Percentiles rank a stretch among this genome's conserved stretches.
Conservation (phyloP, 2,329 filamentous ascomycete genomes). For the Claviceps quebecensis region DNA sequence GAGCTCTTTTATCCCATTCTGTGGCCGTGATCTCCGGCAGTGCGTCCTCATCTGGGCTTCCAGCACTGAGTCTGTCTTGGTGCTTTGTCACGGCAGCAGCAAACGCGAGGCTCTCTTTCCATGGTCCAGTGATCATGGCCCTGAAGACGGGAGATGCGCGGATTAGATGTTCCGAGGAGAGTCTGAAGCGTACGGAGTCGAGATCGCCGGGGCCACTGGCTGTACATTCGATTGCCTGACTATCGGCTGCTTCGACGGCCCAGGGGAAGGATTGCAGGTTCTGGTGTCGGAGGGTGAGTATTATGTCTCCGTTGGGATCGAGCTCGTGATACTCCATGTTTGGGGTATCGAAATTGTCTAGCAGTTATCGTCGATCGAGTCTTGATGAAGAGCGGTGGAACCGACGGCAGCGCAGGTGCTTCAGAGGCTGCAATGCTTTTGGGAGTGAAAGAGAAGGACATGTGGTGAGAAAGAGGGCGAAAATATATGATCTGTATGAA, state of each 20-base stretch:
- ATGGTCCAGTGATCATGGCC: constrained; percentile 5
- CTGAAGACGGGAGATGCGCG: constrained; percentile 16
- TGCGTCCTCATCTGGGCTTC: too few relatives aligned
- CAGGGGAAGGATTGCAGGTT: not conserved
- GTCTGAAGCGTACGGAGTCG: constrained; percentile 5
- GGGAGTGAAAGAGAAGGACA: too few relatives aligned
- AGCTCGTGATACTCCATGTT: not conserved
- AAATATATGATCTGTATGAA: too few relatives aligned
- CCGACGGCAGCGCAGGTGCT: too few relatives aligned
- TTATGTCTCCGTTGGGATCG: not conserved
- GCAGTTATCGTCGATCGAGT: too few relatives aligned
- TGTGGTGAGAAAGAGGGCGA: too few relatives aligned
- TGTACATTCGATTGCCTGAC: too few relatives aligned
- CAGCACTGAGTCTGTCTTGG: too few relatives aligned
- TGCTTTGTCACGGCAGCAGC: too few relatives aligned
- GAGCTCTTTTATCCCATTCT: not conserved
- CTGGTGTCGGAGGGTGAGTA: not conserved
- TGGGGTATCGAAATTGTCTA: too few relatives aligned
- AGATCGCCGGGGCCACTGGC: not conserved
- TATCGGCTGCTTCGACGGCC: not conserved
- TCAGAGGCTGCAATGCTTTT: too few relatives aligned
- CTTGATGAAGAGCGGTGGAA: too few relatives aligned
- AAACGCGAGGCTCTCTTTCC: constrained; percentile 10
- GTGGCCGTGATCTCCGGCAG: not conserved
- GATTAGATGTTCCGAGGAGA: constrained; percentile 22